A percentile compares a stretch with the other conserved stretches of the same genome.
phyloP scores from a whole-genome alignment of 257 asterid genomes.

The Solanum bukasovii region DNA sequence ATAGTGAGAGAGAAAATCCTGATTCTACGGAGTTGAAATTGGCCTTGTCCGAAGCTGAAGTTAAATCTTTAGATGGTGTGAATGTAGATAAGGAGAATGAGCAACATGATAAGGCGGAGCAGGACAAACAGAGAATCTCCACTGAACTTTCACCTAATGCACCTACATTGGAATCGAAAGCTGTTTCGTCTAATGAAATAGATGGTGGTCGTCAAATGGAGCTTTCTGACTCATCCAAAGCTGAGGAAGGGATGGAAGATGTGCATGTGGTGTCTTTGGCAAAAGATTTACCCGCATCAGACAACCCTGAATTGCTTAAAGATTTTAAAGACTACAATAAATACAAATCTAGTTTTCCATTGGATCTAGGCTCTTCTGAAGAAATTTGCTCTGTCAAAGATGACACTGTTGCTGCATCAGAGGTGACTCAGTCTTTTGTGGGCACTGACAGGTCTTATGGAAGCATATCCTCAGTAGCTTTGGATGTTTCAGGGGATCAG shows the following conservation, averaged over 20 bases:
- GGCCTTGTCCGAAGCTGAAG: slow-evolving; percentile 1
- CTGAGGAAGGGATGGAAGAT: not conserved
- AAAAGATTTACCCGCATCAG: slow-evolving; percentile 2
- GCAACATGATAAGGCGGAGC: slow-evolving; percentile 7
- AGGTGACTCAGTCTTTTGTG: slow-evolving; percentile 11
- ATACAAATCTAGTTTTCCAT: slow-evolving; percentile 15
- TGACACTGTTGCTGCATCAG: not conserved
- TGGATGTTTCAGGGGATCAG: slow-evolving; percentile 4
- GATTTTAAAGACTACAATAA: slow-evolving; percentile 18
- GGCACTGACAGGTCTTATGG: slow-evolving; percentile 10
- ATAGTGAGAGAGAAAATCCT: not conserved
- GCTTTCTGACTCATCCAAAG: not conserved
- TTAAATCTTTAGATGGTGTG: slow-evolving; percentile 6
- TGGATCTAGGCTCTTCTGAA: slow-evolving; percentile 20
- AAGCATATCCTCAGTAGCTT: slow-evolving; percentile 6
- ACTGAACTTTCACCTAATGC: slow-evolving; percentile 16
- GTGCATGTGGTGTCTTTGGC: slow-evolving; percentile 7
- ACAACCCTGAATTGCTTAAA: slow-evolving; percentile 7
- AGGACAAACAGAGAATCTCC: slow-evolving; percentile 14
- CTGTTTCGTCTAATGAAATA: slow-evolving; percentile 6
- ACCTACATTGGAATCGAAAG: slow-evolving; percentile 4
- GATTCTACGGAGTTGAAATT: not conserved
- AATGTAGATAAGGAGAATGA: slow-evolving; percentile 14
- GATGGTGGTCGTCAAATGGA: not conserved
- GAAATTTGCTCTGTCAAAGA: slow-evolving; percentile 9